phyloP scores from a whole-genome alignment of 108 stramenopile species.

The Pseudonitzschia delicatissima region DNA sequence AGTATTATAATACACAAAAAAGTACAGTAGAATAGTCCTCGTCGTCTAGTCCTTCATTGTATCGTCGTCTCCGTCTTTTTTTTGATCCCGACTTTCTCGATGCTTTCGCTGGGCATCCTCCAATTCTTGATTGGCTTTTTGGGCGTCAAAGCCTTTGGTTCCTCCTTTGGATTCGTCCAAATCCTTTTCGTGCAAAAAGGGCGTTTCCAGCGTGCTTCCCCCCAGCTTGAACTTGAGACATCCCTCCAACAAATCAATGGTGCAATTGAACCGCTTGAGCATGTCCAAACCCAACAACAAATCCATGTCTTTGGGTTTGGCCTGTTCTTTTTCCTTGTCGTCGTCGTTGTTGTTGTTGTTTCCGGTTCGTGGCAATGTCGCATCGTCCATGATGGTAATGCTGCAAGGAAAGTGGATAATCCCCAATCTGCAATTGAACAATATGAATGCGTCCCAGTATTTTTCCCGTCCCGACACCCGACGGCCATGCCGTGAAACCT shows the following conservation, averaged over 20 bases:
- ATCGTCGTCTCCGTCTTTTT: neutral
- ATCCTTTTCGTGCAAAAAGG: constrained; percentile 88
- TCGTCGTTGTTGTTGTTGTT: neutral
- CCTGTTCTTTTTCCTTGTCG: neutral
- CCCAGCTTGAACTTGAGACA: constrained; percentile 52
- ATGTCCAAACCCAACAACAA: constrained; percentile 96
- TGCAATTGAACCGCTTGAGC: constrained; percentile 90
- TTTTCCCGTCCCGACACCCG: constrained; percentile 91
- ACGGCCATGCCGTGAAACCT: constrained; percentile 87
- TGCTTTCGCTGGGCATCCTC: constrained; percentile 25
- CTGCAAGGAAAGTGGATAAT: constrained; percentile 60
- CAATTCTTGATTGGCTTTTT: constrained; percentile 51
- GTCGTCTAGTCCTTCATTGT: constrained; percentile 17
- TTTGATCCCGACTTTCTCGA: constrained; percentile 23
- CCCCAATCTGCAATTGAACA: constrained; percentile 67
- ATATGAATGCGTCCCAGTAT: constrained; percentile 87
- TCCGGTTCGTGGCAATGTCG: constrained; percentile 24
- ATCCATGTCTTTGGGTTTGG: constrained; percentile 85
- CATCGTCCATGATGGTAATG: constrained; percentile 82
- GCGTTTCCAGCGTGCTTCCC: constrained; percentile 43
- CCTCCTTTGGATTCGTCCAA: constrained; percentile 77
- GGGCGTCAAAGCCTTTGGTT: constrained; percentile 76
- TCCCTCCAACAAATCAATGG: constrained; percentile 81
- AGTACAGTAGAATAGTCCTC: neutral
- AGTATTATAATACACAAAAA: too few species aligned